phyloP scores from a whole-genome alignment of 2,329 filamentous ascomycete genomes.

The Cladorrhinum sp. region DNA sequence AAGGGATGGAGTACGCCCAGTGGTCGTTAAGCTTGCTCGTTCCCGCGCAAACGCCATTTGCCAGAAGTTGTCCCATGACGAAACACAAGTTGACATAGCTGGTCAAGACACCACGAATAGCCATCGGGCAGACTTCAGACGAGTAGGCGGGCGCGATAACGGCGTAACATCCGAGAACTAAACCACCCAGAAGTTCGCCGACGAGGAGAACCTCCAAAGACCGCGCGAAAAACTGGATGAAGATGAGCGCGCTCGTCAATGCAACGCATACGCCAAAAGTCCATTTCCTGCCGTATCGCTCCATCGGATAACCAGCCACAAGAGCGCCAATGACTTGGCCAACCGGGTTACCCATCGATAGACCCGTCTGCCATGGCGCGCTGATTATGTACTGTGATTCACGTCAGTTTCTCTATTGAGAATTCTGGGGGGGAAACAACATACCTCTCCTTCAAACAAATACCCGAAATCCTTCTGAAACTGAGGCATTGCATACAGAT shows the following conservation, averaged over 20 bases:
- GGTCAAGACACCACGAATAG: constrained; percentile 56
- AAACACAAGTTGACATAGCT: constrained; percentile 62
- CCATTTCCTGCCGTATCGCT: constrained; percentile 43
- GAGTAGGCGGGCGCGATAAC: constrained; percentile 59
- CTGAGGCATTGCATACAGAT: constrained; percentile 58
- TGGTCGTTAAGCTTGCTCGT: constrained; percentile 39
- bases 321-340: constrained; percentile 57
- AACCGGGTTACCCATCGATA: constrained; percentile 53
- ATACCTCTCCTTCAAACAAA: constrained; percentile 37
- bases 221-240: constrained; percentile 61
- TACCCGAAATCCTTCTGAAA: constrained; percentile 58
- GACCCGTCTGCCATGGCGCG: constrained; percentile 46
- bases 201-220: constrained; percentile 55
- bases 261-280: constrained; percentile 45
- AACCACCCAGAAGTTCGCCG: constrained; percentile 58
- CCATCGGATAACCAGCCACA: constrained; percentile 46
- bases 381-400: constrained; percentile 35
- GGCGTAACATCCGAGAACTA: constrained; percentile 60
- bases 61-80: constrained; percentile 59
- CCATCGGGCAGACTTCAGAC: constrained; percentile 50
- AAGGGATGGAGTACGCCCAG: constrained; percentile 50
- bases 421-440: constrained; percentile 3
- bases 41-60: constrained; percentile 45
- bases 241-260: constrained; percentile 52
- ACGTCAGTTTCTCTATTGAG: not conserved